Evolutionary conservation across 192 early-diverging fungal genomes (phyloP), one percentile per base, ranked within the genome.

Genomic region (Coemansia sp.): DNA sequence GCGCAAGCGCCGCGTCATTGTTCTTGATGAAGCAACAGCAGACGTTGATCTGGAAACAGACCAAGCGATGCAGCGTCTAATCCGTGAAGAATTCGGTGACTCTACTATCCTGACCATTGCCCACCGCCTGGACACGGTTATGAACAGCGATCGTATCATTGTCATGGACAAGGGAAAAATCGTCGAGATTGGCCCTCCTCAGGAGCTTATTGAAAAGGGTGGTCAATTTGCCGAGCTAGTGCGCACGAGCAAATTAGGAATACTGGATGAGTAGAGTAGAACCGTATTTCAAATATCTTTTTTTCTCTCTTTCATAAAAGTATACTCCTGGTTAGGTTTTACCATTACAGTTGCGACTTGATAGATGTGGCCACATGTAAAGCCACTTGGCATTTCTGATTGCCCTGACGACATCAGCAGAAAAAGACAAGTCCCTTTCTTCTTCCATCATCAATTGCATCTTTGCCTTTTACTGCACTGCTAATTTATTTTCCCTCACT

Each of bases 11-110:
- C 62, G 73, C 7, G 69, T 90, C 31, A 59, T 91, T 18, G 61
- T 88, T 5, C 64, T 91, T 32, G 88, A 91, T 54, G 89, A 91
- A 58, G 89, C 89, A 3, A 91, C 89, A 9, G 79, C 88, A 9
- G 71, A 83, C 3, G 79, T 90, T 18, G 88, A 91, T 28, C 31
- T 69, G 61, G 67, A 69, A 27, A 68, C 67, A 2, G 73, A 74
- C 30, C 50, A 51, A 16, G 26, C 16, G 5, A 65, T 74, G 30
- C 73, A 74, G 58, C 50, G 53, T 21, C 58, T 69, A 23, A 82
- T 89, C 26, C 78, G 82, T 7, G 68, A 65, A 7, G 69, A 87
- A 52, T 89, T 89, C 64, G 49, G 44, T 1, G 56, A 81, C 51
- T 50, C 58, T 27, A 74, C 73, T 4, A 76, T 90, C 10, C 66